phyloP scores from a whole-genome alignment of 2,329 filamentous ascomycete species.

The Hypoxylon sp. region DNA sequence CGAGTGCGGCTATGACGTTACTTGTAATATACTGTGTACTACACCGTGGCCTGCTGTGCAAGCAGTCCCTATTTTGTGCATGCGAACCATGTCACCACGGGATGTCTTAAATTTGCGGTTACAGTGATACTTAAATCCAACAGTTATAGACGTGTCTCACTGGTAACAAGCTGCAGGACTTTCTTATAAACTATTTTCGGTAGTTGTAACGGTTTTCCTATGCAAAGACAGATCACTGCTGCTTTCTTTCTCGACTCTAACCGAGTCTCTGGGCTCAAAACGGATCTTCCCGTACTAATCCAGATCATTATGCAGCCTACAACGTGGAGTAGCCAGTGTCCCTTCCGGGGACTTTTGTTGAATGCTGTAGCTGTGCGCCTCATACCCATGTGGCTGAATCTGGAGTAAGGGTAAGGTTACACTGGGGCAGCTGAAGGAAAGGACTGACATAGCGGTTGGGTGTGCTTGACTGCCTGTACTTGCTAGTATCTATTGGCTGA shows the following conservation, averaged over 20 bases:
- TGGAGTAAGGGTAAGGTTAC: slow-evolving; percentile 32
- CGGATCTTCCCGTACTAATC: slow-evolving; percentile 32
- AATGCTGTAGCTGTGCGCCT: slow-evolving; percentile 24
- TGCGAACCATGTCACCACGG: background rate
- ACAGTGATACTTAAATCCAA: background rate
- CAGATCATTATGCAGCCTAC: slow-evolving; percentile 25
- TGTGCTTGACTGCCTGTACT: background rate
- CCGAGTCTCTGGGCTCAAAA: slow-evolving; percentile 13
- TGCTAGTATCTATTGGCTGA: background rate
- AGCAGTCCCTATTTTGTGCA: slow-evolving; percentile 37
- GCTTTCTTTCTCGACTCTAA: slow-evolving; percentile 11
- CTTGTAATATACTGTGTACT: slow-evolving; percentile 24
- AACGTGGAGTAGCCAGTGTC: slow-evolving; percentile 12
- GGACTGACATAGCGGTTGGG: slow-evolving; percentile 20
- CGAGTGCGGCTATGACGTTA: slow-evolving; percentile 34
- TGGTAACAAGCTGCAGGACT: slow-evolving; percentile 17
- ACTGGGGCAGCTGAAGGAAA: slow-evolving; percentile 32
- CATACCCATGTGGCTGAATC: slow-evolving; percentile 31
- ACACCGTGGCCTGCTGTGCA: slow-evolving; percentile 13
- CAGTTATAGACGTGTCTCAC: slow-evolving; percentile 18
- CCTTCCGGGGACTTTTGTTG: slow-evolving; percentile 20
- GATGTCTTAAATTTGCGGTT: background rate
- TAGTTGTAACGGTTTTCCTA: slow-evolving; percentile 13
- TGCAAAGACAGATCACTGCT: slow-evolving; percentile 26
- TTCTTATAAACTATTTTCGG: background rate